Base-by-base conservation (phyloP, 257 asterid genomes). In the Gardenia jasminoides region DNA sequence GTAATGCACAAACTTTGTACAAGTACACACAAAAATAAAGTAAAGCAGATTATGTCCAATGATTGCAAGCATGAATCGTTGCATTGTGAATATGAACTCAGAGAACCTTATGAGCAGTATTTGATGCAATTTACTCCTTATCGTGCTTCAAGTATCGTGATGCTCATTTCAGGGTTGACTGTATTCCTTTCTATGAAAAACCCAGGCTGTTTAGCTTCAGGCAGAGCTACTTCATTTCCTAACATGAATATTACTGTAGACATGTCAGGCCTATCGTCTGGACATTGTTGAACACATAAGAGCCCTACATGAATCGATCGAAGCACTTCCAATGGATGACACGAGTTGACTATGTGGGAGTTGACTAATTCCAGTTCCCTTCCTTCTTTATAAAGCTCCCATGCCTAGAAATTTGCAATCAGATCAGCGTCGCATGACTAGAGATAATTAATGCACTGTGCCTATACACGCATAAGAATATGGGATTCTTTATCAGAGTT, bases 181-280 rank as follows among this genome's bases (percentile, higher is more conserved):
- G 31, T 30, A 76, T 64, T 67, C 54, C 81, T 87, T 76, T 78
- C 82, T 7, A 67, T 59, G 44, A 82, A 87, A 36, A 80, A 87
- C 0, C 90, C 88, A 62, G 88, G 90, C 61, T 80, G 79, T 46
- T 58, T 80, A 39, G 86, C 48, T 56, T 59, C 72, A 26, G 88
- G 90, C 77, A 87, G 48, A 20, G 13, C 73, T 31, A 76, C 65
- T 6, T 84, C 85, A 46, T 76, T 82, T 75, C 81, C 75, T 56
- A 87, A 28, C 88, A 87, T 84, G 67, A 73, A 28, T 54, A 87
- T 69, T 30, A 84, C 85, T 36, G 78, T 75, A 10, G 87, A 78
- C 90, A 87, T 87, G 62, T 50, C 67, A 64, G 90, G 90, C 78
- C 88, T 85, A 44, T 76, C 88, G 13, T 79, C 76, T 6, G 84